Conservation (phyloP, 78 protist species). For the Trichosphaerium sp. region DNA sequence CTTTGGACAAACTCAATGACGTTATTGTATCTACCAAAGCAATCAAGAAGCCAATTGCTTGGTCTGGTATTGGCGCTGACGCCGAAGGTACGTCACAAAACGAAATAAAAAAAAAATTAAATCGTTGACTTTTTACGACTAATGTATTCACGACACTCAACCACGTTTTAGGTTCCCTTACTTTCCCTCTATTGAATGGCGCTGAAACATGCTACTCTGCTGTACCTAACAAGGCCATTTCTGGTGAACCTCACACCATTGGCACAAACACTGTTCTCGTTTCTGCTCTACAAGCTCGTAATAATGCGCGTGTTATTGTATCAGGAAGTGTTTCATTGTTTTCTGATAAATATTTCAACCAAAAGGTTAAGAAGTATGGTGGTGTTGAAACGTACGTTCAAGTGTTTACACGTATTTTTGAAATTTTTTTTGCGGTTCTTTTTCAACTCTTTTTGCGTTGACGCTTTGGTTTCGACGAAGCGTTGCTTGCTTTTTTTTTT, state of each 20-base stretch:
- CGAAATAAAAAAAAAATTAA: too few relatives aligned
- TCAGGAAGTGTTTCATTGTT: conserved; percentile 61
- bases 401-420: background rate
- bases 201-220: conserved; percentile 45
- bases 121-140: too few relatives aligned
- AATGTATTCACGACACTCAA: too few relatives aligned
- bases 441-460: background rate
- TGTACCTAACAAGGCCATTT: background rate
- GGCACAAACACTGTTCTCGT: conserved; percentile 54
- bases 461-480: background rate
- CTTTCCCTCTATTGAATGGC: conserved; percentile 36
- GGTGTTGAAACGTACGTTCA: background rate
- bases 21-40: too few relatives aligned
- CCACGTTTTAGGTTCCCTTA: too few relatives aligned
- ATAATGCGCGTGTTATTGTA: conserved; percentile 59
- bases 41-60: too few relatives aligned
- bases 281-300: conserved; percentile 73
- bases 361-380: background rate
- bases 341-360: conserved; percentile 12
- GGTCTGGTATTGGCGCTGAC: conserved; percentile 61
- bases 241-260: conserved; percentile 1
- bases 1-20: too few relatives aligned
- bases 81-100: conserved; percentile 10
- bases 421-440: background rate
- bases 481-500: background rate